Evolutionary conservation across 148 eudicot genomes (phyloP).

Genomic region (Camellia granthamiana): DNA sequence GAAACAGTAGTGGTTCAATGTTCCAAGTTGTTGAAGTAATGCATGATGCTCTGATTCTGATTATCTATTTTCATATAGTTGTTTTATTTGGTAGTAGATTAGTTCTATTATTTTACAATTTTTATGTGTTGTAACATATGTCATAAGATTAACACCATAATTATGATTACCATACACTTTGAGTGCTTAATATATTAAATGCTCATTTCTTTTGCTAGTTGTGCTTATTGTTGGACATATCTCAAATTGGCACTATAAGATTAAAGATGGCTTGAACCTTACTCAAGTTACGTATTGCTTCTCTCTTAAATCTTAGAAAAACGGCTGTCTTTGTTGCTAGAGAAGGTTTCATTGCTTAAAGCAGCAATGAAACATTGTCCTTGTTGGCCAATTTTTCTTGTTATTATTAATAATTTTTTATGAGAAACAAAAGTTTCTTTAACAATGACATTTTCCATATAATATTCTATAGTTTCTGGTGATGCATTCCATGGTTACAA

Average conservation of each 20-base stretch:
- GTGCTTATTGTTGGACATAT: neutral
- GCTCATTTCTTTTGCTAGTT: neutral
- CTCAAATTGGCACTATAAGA: constrained; percentile 10
- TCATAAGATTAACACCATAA: neutral
- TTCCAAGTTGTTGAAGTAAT: neutral
- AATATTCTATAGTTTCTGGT: neutral
- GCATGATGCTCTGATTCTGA: neutral
- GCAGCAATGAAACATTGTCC: neutral
- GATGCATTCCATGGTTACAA: neutral
- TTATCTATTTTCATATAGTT: neutral
- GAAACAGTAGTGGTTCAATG: neutral
- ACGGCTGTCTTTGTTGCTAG: neutral
- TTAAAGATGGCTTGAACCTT: neutral
- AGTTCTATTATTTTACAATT: constrained; percentile 2
- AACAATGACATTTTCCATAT: neutral
- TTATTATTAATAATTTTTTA: too few species aligned
- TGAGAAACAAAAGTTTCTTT: neutral
- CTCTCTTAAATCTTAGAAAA: neutral
- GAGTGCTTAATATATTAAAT: neutral
- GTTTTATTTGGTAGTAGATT: neutral
- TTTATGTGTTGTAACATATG: neutral
- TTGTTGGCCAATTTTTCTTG: neutral
- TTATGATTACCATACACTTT: neutral
- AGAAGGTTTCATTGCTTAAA: neutral
- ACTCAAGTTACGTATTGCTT: neutral